Evolutionary conservation across 805 yeast genomes (phyloP).

Genomic region (Wickerhamiella cacticola): DNA sequence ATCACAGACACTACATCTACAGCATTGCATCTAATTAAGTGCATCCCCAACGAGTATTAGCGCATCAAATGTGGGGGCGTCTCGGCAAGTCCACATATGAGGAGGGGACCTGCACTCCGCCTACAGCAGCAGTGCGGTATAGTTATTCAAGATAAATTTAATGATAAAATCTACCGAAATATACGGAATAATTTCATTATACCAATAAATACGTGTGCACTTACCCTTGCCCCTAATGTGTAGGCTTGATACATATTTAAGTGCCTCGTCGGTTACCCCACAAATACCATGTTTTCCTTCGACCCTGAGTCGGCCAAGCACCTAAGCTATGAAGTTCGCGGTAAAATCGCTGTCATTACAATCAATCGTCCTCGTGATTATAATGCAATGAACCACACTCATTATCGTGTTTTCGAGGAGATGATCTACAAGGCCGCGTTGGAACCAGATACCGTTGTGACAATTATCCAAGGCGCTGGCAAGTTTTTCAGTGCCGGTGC

Average conservation of each 20-base stretch:
- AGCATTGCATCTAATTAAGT: no score
- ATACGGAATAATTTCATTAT: no score
- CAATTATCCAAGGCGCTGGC: constrained; percentile 60
- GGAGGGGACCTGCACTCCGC: no score
- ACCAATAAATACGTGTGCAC: no score
- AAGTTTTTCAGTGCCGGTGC: constrained; percentile 80
- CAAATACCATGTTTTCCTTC: not conserved
- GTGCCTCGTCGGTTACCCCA: no score
- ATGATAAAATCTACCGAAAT: no score
- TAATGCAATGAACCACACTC: constrained; percentile 60
- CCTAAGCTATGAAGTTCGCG: constrained; percentile 30
- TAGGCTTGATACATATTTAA: no score
- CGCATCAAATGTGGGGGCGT: constrained; percentile 1
- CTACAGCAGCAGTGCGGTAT: no score
- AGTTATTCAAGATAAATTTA: no score
- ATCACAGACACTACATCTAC: no score
- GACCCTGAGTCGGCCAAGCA: constrained; percentile 6
- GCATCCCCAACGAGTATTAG: not conserved
- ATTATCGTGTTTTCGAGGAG: constrained; percentile 37
- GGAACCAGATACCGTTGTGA: constrained; percentile 48
- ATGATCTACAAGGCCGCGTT: constrained; percentile 49
- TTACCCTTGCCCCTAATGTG: no score
- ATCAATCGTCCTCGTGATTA: constrained; percentile 47
- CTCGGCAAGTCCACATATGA: no score
- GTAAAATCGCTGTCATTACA: constrained; percentile 47